A percentile compares a stretch with the other conserved stretches of the same genome.
phyloP scores from a whole-genome alignment of 371 early-diverging fungal species.

The Batkoa obscura region DNA sequence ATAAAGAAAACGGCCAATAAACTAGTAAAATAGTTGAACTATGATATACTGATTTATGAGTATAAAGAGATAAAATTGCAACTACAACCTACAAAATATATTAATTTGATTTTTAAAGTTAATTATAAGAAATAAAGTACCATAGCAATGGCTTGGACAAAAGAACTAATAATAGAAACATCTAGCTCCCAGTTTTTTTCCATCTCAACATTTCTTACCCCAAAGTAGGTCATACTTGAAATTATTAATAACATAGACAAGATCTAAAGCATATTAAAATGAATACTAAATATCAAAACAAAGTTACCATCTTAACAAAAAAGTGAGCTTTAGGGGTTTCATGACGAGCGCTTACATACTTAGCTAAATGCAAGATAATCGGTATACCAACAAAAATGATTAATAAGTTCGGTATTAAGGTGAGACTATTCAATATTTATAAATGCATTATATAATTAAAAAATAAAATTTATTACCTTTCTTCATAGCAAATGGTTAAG shows the following conservation, averaged over 20 bases:
- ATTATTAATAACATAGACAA: conserved; percentile 12
- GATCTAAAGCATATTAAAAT: conserved; percentile 7
- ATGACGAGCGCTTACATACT: not conserved
- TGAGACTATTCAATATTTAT: not conserved
- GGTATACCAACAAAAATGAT: not conserved
- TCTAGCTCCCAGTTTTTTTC: conserved; percentile 3
- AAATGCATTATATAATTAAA: not conserved
- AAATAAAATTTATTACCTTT: not conserved
- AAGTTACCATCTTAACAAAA: not conserved
- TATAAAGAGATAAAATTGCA: conserved; percentile 39
- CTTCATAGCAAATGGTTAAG: not conserved
- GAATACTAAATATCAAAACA: not conserved
- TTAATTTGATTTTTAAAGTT: too few relatives aligned
- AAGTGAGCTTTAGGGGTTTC: not conserved
- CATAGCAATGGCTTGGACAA: too few relatives aligned
- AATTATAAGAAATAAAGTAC: too few relatives aligned
- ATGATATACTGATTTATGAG: conserved; percentile 37
- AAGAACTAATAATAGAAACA: conserved; percentile 7
- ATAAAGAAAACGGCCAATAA: conserved; percentile 49
- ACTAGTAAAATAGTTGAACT: conserved; percentile 44
- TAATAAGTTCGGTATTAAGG: not conserved
- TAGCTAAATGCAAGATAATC: not conserved
- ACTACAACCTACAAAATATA: conserved; percentile 25
- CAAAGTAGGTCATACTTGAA: conserved; percentile 2
- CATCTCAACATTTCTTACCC: conserved; percentile 10